phyloP scores from a whole-genome alignment of 2,329 filamentous ascomycete species.

The Aspergillus clavatus region DNA sequence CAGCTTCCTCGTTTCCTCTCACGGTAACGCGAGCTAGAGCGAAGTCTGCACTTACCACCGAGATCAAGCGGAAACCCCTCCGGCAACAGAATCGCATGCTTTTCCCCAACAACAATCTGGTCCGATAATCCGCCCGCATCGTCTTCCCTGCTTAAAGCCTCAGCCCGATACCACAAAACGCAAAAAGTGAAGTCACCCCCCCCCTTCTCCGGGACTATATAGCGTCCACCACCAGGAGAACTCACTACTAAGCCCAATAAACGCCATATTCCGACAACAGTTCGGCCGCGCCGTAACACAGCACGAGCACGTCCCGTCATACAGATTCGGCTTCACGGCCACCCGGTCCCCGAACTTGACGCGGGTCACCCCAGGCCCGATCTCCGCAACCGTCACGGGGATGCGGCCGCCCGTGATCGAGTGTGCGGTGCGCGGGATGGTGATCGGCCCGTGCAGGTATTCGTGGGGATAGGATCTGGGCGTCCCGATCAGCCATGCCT shows the following conservation, averaged over 20 bases:
- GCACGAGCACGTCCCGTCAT: slow-evolving; percentile 52
- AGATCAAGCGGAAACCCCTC: slow-evolving; percentile 18
- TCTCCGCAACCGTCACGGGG: slow-evolving; percentile 55
- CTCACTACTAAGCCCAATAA: slow-evolving; percentile 47
- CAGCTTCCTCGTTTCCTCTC: too few species aligned
- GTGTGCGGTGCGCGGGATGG: slow-evolving; percentile 50
- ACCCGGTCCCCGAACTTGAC: slow-evolving; percentile 54
- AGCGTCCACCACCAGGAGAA: too few species aligned
- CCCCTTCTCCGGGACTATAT: too few species aligned
- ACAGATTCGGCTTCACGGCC: slow-evolving; percentile 57
- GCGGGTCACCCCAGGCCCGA: slow-evolving; percentile 48
- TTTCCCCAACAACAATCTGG: slow-evolving; percentile 20
- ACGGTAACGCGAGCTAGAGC: too few species aligned
- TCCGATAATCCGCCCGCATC: slow-evolving; percentile 27
- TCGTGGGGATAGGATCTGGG: too few species aligned
- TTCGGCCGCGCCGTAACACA: slow-evolving; percentile 53
- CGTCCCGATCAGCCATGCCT: too few species aligned
- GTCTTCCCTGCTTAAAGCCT: slow-evolving; percentile 46
- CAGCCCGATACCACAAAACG: slow-evolving; percentile 45
- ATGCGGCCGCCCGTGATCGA: slow-evolving; percentile 53
- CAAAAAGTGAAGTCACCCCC: too few species aligned
- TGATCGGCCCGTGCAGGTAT: slow-evolving; percentile 47
- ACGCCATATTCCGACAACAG: slow-evolving; percentile 54
- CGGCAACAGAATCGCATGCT: slow-evolving; percentile 21
- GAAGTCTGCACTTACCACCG: slow-evolving; percentile 15